Base-by-base conservation (phyloP, 148 eudicot species). In the Chenopodium album region DNA sequence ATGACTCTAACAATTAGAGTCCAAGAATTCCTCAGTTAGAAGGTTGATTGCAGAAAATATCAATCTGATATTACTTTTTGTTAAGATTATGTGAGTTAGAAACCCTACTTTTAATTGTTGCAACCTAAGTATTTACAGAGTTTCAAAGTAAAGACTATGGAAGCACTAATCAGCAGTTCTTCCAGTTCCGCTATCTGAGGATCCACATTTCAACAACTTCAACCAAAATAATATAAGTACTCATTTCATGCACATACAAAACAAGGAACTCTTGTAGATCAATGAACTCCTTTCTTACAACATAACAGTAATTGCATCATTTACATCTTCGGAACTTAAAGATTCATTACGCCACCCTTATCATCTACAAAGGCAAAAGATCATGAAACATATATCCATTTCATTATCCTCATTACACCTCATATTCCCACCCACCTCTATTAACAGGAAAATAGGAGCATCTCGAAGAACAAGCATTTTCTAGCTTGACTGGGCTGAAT, bases 221-320 rank as follows among this genome's bases (percentile, higher is more conserved):
- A 34, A 34, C 37, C 3, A 34, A 34, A 34, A 34, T 2, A 34
- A 34, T 3, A 34, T 0, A 48, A 48, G 52, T 48, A 48, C 52
- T 48, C 52, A 7, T 90, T 20, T 93, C 64, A 60, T 60, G 64
- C n/a, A 20, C 19, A 20, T 4, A 60, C 23, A 60, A 60, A 60
- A 19, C n/a, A 60, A 22, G 23, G 66, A n/a, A 22, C 10, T 20
- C 66, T 20, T 20, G 66, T 28, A 13, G 1, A 47, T 28, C 64
- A 14, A 66, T 31, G 32, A 14, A 59, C 67, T 32, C 26, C 1
- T 7, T 60, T 37, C 11, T 62, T 32, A 3, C 0, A 60, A 62
- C 20, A 72, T 23, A 34, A 19, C 16, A 76, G 76, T 44, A 54
- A 76, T 76, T 68, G 70, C 73, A 76, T 54, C 44, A 75, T 23